Conservation (phyloP, 805 yeast genomes). For the Candida xiaguanensis region DNA sequence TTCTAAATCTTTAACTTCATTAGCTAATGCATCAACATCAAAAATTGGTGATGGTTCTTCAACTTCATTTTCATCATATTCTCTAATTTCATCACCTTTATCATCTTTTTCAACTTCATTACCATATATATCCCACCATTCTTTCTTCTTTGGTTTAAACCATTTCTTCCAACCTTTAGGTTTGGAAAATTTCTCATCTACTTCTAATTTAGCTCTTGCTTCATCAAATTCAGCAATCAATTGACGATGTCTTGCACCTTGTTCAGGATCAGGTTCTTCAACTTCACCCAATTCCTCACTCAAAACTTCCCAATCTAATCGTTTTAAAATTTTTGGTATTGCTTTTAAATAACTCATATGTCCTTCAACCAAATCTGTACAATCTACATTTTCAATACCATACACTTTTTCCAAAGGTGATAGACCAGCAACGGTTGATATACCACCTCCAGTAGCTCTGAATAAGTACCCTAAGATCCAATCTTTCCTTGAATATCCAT, state of each 20-base stretch:
- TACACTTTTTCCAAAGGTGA: slow-evolving; percentile 62
- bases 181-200: slow-evolving; percentile 26
- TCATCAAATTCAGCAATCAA: slow-evolving; percentile 82
- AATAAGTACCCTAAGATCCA: slow-evolving; percentile 95
- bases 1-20: slow-evolving; percentile 41
- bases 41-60: slow-evolving; percentile 27
- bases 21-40: slow-evolving; percentile 41
- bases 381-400: slow-evolving; percentile 80
- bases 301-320: slow-evolving; percentile 73
- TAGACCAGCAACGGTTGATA: slow-evolving; percentile 86
- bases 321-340: slow-evolving; percentile 75
- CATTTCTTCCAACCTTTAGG: slow-evolving; percentile 47
- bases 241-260: slow-evolving; percentile 76
- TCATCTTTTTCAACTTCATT: slow-evolving; percentile 24
- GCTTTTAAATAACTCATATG: slow-evolving; percentile 97
- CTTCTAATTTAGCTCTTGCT: slow-evolving; percentile 62
- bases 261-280: slow-evolving; percentile 92
- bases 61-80: slow-evolving; percentile 16
- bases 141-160: slow-evolving; percentile 47
- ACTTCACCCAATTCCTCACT: slow-evolving; percentile 93
- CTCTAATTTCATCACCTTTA: slow-evolving; percentile 7
- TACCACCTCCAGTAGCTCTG: slow-evolving; percentile 93
- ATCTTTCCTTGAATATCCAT: slow-evolving; percentile 88
- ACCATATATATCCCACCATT: slow-evolving; percentile 57
- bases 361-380: slow-evolving; percentile 84